Percentiles rank a stretch among this genome's conserved stretches.
Conservation (phyloP, 2,329 filamentous ascomycete genomes). For the Fusarium illudens region DNA sequence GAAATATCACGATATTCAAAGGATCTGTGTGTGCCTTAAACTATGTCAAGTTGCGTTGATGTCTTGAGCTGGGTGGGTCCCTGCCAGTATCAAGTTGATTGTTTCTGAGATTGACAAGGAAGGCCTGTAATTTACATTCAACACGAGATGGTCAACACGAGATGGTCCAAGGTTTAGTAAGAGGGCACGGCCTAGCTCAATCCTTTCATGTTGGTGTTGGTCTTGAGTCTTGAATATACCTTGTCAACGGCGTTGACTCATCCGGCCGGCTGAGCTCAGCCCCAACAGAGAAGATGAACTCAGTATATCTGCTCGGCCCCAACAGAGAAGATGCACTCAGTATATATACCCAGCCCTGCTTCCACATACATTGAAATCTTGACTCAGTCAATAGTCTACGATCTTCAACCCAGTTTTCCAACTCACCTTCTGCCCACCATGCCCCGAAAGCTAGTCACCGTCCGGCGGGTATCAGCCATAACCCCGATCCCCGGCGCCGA, state of each 20-base stretch:
- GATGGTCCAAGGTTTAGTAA: background rate
- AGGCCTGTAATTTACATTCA: background rate
- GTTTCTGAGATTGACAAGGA: background rate
- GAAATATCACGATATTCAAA: constrained; percentile 25
- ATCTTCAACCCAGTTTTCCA: background rate
- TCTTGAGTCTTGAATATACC: background rate
- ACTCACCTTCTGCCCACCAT: constrained; percentile 7
- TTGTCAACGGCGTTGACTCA: constrained; percentile 15
- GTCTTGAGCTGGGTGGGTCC: background rate
- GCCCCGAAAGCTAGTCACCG: constrained; percentile 36
- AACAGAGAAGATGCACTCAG: background rate
- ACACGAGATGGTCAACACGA: background rate
- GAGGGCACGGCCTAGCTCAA: background rate
- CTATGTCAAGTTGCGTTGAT: background rate
- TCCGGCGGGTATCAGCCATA: constrained; percentile 28
- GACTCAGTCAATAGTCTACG: background rate
- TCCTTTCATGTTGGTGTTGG: background rate
- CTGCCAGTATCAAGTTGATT: background rate
- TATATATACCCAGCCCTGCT: background rate
- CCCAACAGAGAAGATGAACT: background rate
- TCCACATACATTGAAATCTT: background rate
- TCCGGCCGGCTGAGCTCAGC: constrained; percentile 3
- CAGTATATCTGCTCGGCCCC: too few species aligned
- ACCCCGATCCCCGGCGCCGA: constrained; percentile 32
- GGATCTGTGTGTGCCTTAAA: background rate